Percentiles rank a stretch among this genome's conserved stretches.
Evolutionary conservation across 805 yeast genomes (phyloP).

Genomic region (Saccharomycopsis malanga): DNA sequence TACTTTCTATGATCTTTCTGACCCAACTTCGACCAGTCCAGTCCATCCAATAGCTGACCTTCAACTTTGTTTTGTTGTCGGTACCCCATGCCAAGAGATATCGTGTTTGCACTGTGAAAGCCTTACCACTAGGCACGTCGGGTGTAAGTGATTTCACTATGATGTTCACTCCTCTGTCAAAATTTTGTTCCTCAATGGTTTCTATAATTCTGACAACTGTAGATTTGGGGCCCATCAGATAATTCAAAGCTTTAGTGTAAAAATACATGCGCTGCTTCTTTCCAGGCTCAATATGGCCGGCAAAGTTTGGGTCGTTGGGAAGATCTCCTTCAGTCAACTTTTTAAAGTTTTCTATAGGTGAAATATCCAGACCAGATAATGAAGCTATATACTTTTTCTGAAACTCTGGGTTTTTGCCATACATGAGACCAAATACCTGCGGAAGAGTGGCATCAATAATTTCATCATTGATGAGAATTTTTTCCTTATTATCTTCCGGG

Average conservation of each 20-base stretch:
- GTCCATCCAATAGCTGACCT: conserved; percentile 65
- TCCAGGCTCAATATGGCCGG: conserved; percentile 33
- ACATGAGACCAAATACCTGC: conserved; percentile 57
- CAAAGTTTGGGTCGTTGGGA: conserved; percentile 29
- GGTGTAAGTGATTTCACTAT: conserved; percentile 71
- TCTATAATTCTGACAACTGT: conserved; percentile 64
- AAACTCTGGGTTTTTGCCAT: conserved; percentile 49
- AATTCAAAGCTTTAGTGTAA: conserved; percentile 70
- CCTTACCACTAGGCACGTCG: conserved; percentile 87
- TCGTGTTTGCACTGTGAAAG: conserved; percentile 69
- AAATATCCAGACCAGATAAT: conserved; percentile 33
- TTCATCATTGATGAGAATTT: conserved; percentile 42
- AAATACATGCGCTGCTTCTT: conserved; percentile 45
- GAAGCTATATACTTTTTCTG: conserved; percentile 35
- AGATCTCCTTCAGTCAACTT: conserved; percentile 27
- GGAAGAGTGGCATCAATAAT: conserved; percentile 70
- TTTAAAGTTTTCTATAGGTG: conserved; percentile 23
- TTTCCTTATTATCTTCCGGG: conserved; percentile 43
- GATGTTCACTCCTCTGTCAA: conserved; percentile 54
- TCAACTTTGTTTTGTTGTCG: conserved; percentile 50
- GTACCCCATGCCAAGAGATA: conserved; percentile 71
- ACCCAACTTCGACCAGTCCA: conserved; percentile 95
- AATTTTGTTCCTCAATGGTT: conserved; percentile 37
- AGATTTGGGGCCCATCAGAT: conserved; percentile 87
- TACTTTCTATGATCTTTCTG: conserved; percentile 80